Conservation (phyloP, 2,329 filamentous ascomycete genomes). For the Aureobasidium leucospermi region DNA sequence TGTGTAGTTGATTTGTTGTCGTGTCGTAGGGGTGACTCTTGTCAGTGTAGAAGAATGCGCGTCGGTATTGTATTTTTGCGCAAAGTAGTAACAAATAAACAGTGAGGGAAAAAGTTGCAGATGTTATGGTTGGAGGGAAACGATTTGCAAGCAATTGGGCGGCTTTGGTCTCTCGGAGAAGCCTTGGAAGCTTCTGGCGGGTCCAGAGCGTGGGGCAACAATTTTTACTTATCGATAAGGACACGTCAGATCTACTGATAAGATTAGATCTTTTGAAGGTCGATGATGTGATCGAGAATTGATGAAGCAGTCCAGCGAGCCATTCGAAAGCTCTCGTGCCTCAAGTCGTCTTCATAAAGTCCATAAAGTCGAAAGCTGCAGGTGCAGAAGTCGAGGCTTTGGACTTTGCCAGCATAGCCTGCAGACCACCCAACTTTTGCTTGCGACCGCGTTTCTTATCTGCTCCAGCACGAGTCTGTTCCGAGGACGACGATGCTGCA, state of each 20-base stretch:
- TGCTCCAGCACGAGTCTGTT: not conserved
- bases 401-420: slow-evolving; percentile 45
- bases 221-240: slow-evolving; percentile 7
- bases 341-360: slow-evolving; percentile 41
- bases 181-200: not conserved
- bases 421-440: slow-evolving; percentile 46
- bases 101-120: not conserved
- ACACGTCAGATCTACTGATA: not conserved
- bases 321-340: not conserved
- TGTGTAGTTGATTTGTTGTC: not conserved
- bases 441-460: slow-evolving; percentile 48
- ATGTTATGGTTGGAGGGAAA: not conserved
- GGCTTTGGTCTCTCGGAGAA: not conserved
- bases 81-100: not conserved
- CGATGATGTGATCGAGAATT: not conserved
- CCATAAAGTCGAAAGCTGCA: slow-evolving; percentile 42
- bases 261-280: not conserved
- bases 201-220: not conserved
- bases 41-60: not conserved
- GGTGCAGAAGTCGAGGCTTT: slow-evolving; percentile 31
- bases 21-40: not conserved
- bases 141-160: slow-evolving; percentile 8
- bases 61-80: not conserved
- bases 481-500: not conserved
- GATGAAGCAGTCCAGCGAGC: not conserved